Conservation (phyloP, 176 grass and related monocot genomes). For the Rhynchospora pubera region DNA sequence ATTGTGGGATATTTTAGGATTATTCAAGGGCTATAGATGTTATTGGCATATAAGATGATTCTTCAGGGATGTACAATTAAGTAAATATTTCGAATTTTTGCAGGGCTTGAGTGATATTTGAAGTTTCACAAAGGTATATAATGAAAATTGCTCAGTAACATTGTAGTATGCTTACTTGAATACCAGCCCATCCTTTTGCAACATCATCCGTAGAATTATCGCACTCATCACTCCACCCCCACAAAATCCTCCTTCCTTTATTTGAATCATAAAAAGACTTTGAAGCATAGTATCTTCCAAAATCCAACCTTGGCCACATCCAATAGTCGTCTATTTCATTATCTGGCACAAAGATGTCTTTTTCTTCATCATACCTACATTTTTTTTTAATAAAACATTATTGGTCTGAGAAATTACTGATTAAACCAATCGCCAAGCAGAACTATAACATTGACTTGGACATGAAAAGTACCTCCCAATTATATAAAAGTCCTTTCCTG, state of each 20-base stretch:
- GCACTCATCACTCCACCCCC: slow-evolving; percentile 73
- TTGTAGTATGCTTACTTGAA: slow-evolving; percentile 43
- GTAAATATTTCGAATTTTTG: not conserved
- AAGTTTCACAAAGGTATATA: not conserved
- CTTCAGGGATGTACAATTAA: not conserved
- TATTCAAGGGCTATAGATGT: not conserved
- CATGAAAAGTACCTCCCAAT: slow-evolving; percentile 36
- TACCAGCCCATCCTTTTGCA: slow-evolving; percentile 79
- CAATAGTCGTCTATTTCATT: slow-evolving; percentile 35
- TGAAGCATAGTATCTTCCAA: slow-evolving; percentile 84
- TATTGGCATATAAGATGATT: not conserved
- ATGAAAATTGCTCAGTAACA: not conserved
- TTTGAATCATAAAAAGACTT: slow-evolving; percentile 71
- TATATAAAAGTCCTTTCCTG: slow-evolving; percentile 51
- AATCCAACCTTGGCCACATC: slow-evolving; percentile 58
- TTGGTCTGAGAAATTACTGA: not conserved
- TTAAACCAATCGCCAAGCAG: not conserved
- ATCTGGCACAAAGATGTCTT: slow-evolving; percentile 59
- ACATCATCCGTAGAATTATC: slow-evolving; percentile 44
- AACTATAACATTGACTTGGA: not conserved
- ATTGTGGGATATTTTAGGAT: not conserved
- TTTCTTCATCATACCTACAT: slow-evolving; percentile 19
- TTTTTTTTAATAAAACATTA: slow-evolving; percentile 1
- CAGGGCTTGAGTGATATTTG: not conserved
- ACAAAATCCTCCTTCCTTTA: slow-evolving; percentile 55